A percentile compares a stretch with the other conserved stretches of the same genome.
phyloP scores from a whole-genome alignment of 805 yeast species.

The Nakazawaea anatomiae region DNA sequence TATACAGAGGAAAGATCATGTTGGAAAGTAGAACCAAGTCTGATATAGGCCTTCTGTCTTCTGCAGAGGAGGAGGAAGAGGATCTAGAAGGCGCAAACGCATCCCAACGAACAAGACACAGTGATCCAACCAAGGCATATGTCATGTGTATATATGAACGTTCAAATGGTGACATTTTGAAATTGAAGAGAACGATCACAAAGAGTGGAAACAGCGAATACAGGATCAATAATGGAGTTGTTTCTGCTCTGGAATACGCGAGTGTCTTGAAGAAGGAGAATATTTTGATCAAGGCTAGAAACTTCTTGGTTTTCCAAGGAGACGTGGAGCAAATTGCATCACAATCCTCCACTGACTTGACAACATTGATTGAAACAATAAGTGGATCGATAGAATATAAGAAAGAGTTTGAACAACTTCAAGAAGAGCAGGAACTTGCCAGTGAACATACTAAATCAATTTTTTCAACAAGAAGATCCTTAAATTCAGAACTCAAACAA shows the following conservation, averaged over 20 bases:
- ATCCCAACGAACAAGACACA: slow-evolving; percentile 14
- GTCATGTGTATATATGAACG: slow-evolving; percentile 75
- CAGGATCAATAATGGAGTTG: slow-evolving; percentile 53
- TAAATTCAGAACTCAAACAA: slow-evolving; percentile 69
- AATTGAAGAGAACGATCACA: slow-evolving; percentile 58
- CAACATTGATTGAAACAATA: slow-evolving; percentile 70
- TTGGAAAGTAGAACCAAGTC: slow-evolving; percentile 15
- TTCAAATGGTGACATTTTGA: slow-evolving; percentile 49
- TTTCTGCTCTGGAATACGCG: slow-evolving; percentile 60
- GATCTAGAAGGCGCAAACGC: slow-evolving; percentile 16
- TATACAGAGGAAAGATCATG: slow-evolving; percentile 64
- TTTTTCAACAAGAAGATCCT: slow-evolving; percentile 61
- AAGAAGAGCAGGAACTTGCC: slow-evolving; percentile 60
- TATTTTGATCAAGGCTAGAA: slow-evolving; percentile 81
- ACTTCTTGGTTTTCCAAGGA: slow-evolving; percentile 93
- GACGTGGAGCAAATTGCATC: slow-evolving; percentile 93
- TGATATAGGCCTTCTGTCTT: slow-evolving; percentile 3
- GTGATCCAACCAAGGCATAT: slow-evolving; percentile 52
- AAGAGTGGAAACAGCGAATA: slow-evolving; percentile 61
- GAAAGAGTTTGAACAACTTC: slow-evolving; percentile 58
- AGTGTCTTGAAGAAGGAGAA: slow-evolving; percentile 67
- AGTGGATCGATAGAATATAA: slow-evolving; percentile 73
- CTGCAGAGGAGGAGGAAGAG: slow-evolving; percentile 11
- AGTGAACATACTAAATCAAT: slow-evolving; percentile 58
- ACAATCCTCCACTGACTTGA: slow-evolving; percentile 72